Evolutionary conservation across 2,329 filamentous ascomycete genomes (phyloP), one percentile per base, ranked within the genome.

Genomic region (Arthrocladium fulminans): DNA sequence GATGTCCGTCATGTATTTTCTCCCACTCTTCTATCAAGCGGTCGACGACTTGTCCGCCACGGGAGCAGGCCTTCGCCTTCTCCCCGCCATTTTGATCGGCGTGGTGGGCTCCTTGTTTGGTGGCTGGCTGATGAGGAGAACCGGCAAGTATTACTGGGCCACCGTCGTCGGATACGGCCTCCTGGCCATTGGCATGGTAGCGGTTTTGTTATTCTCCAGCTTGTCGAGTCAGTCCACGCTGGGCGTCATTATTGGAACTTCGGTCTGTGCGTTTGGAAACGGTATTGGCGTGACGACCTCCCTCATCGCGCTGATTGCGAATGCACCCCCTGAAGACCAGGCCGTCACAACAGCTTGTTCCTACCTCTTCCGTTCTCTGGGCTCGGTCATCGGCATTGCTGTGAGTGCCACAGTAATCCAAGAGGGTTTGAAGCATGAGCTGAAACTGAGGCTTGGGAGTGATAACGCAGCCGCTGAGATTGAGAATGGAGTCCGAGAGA

Each of bases 321-420:
- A 88, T 60, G 77, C 82, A 0, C 68, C 76, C 1, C 70, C 73
- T 2, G 73, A 79, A 37, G 85, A 89, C 55, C 80, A 84, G 52
- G 84, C 86, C 1, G 77, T 89, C 1, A 83, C 81, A 3, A 84
- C 86, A 13, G 86, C 86, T 6, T 88, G 84, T 63, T 85, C 81
- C 17, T 90, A 90, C 65, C 77, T 90, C 20, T 90, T 90, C 71
- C 80, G 86, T 32, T 83, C 82, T 1, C 71, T 89, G 0, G 86
- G 79, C 9, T 76, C 73, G 13, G 77, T 80, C 8, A 73, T 80
- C 32, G 77, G 85, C 9, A 72, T 88, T 48, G 83, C 82, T n/a
- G 68, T 86, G 49, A 77, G 77, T 44, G 80, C 84, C 1, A 85
- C 84, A 1, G 74, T 86, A 6, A 75, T 88, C 39, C 87, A 90